phyloP scores from a whole-genome alignment of 805 yeast genomes.

The Monosporozyma siamensis region DNA sequence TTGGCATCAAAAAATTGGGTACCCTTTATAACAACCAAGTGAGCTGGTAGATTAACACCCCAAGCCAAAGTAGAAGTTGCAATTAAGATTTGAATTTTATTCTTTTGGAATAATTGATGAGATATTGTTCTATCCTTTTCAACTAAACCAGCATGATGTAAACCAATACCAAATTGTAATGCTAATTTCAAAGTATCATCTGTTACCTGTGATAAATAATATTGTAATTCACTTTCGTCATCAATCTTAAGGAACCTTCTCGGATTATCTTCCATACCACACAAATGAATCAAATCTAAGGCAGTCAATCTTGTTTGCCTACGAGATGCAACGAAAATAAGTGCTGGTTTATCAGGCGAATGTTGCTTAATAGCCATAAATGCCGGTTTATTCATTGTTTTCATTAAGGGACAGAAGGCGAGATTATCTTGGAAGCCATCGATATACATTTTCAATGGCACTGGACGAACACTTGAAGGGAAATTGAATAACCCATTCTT shows the following conservation, averaged over 20 bases:
- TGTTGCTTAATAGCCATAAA: conserved; percentile 88
- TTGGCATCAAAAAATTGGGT: conserved; percentile 93
- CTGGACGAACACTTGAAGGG: conserved; percentile 88
- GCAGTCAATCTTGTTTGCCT: conserved; percentile 88
- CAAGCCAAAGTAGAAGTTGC: conserved; percentile 98
- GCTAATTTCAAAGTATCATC: conserved; percentile 76
- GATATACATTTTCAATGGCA: conserved; percentile 82
- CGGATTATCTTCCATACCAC: conserved; percentile 49
- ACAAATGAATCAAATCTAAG: conserved; percentile 57
- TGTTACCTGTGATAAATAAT: conserved; percentile 72
- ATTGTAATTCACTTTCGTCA: conserved; percentile 69
- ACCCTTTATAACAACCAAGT: conserved; percentile 94
- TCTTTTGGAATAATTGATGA: conserved; percentile 74
- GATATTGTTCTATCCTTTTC: conserved; percentile 81
- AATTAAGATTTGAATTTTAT: conserved; percentile 80
- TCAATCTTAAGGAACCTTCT: conserved; percentile 62
- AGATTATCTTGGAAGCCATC: conserved; percentile 78
- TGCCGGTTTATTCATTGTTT: conserved; percentile 66
- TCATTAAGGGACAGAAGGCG: conserved; percentile 67
- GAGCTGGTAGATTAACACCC: conserved; percentile 99
- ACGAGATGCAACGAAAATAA: conserved; percentile 93
- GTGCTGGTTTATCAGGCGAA: conserved; percentile 86
- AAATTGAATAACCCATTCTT: conserved; percentile 89
- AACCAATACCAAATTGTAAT: conserved; percentile 74
- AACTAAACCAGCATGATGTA: conserved; percentile 95